Evolutionary conservation across 768 basidiomycete genomes (phyloP).

Genomic region (Rossbeevera mucosa): DNA sequence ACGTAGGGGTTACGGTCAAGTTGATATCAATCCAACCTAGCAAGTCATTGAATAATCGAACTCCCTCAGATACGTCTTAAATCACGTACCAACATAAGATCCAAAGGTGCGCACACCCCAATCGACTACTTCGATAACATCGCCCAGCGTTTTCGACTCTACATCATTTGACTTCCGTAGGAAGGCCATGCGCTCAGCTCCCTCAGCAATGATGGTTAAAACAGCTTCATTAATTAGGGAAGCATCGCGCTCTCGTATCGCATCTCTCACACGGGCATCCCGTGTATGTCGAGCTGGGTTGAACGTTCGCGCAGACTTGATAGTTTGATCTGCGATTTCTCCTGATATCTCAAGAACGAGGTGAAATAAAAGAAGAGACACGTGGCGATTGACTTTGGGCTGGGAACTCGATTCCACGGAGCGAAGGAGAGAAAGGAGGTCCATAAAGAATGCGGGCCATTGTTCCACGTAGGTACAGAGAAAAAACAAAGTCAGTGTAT

Average conservation of each 20-base stretch:
- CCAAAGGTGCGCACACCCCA: conserved; percentile 91
- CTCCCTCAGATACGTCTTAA: background rate
- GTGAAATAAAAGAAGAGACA: conserved; percentile 86
- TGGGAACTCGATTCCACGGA: conserved; percentile 51
- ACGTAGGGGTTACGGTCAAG: conserved; percentile 86
- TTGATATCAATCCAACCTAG: conserved; percentile 98
- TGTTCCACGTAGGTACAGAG: conserved; percentile 80
- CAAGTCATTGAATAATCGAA: background rate
- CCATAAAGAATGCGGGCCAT: conserved; percentile 82
- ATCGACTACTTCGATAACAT: conserved; percentile 75
- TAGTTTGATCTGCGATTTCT: conserved; percentile 93
- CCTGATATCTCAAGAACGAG: conserved; percentile 92
- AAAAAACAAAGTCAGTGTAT: conserved; percentile 85
- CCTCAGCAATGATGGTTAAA: conserved; percentile 74
- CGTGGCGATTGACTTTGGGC: conserved; percentile 71
- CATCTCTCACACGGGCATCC: conserved; percentile 83
- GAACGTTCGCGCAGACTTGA: conserved; percentile 81
- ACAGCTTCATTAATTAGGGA: conserved; percentile 82
- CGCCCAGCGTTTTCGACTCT: conserved; percentile 51
- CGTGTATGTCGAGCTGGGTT: conserved; percentile 66
- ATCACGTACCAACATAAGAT: conserved; percentile 84
- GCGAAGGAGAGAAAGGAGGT: conserved; percentile 70
- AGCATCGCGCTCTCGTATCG: conserved; percentile 87
- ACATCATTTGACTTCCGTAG: conserved; percentile 43
- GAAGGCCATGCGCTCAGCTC: conserved; percentile 51